These are phyloP conservation scores for Penicillium longicatenatum DNA, from an alignment of 495 filamentous ascomycete species.

Conservation along the genomic window DNA sequence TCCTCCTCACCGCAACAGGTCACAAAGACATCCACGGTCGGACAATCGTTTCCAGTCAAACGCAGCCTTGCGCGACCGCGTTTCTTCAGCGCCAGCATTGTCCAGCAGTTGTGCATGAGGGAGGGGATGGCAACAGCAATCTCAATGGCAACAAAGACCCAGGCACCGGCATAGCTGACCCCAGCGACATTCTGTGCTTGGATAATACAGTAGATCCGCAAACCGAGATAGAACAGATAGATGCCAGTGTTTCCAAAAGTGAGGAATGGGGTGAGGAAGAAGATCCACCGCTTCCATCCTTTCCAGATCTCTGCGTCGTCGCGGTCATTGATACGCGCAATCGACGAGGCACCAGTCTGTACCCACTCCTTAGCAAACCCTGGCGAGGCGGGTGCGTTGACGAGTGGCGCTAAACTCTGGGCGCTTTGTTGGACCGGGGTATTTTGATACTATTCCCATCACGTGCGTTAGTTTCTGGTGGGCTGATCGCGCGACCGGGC, in stretches of 20 bases:
- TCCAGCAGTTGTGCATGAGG: conserved; percentile 46
- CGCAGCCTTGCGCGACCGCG: conserved; percentile 40
- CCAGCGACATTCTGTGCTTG: conserved; percentile 33
- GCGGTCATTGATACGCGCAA: conserved; percentile 39
- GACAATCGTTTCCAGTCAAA: conserved; percentile 44
- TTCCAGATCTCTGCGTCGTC: conserved; percentile 47
- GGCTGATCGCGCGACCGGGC: background rate
- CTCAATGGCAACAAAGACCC: conserved; percentile 46
- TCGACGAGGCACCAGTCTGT: conserved; percentile 28
- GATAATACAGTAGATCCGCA: conserved; percentile 44
- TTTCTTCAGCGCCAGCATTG: conserved; percentile 43
- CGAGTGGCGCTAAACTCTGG: conserved; percentile 29
- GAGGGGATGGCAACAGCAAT: conserved; percentile 40
- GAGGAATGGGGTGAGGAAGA: conserved; percentile 37
- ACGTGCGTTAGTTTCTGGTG: background rate
- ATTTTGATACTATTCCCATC: conserved; percentile 20
- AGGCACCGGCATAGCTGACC: conserved; percentile 33
- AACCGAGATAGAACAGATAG: conserved; percentile 42
- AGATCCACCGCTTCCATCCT: conserved; percentile 43
- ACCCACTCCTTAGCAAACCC: conserved; percentile 33
- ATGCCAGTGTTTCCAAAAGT: conserved; percentile 38
- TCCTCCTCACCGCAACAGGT: conserved; percentile 54
- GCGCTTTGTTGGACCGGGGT: conserved; percentile 28
- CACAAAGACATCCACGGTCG: conserved; percentile 54
- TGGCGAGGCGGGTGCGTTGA: conserved; percentile 25